Percentiles rank a stretch among this genome's conserved stretches.
phyloP scores from a whole-genome alignment of 495 filamentous ascomycete genomes.

The Trichoderma parareesei region DNA sequence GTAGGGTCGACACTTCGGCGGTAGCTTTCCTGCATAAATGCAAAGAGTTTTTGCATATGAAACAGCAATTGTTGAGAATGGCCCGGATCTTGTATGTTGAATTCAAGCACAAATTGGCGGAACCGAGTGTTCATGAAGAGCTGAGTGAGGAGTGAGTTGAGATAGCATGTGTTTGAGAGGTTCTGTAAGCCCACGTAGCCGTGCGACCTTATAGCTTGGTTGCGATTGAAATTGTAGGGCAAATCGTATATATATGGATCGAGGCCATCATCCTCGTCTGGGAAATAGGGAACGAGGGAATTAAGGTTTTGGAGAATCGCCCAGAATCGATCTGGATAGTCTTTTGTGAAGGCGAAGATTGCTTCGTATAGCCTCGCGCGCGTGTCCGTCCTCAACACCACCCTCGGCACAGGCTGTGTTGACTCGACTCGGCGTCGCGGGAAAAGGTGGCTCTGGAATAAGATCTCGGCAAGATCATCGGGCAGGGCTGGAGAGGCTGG shows the following conservation, averaged over 20 bases:
- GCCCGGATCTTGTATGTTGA: conserved; percentile 42
- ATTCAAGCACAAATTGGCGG: conserved; percentile 70
- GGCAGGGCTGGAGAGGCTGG: conserved; percentile 37
- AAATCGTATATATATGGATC: conserved; percentile 44
- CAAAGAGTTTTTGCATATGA: conserved; percentile 76
- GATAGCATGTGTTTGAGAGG: conserved; percentile 92
- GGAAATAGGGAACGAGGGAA: conserved; percentile 34
- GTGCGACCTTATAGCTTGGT: conserved; percentile 58
- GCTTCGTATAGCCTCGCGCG: conserved; percentile 58
- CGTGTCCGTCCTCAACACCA: conserved; percentile 46
- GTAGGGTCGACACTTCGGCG: conserved; percentile 63
- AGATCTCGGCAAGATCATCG: conserved; percentile 41
- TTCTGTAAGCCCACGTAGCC: conserved; percentile 83
- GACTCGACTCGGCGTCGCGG: conserved; percentile 43
- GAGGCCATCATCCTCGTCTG: conserved; percentile 24
- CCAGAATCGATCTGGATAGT: conserved; percentile 40
- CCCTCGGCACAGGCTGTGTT: conserved; percentile 21
- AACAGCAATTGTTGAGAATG: conserved; percentile 59
- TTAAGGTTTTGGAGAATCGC: conserved; percentile 45
- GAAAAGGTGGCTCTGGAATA: conserved; percentile 66
- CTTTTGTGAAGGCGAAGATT: conserved; percentile 49
- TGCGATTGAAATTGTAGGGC: conserved; percentile 52
- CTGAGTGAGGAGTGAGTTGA: conserved; percentile 92
- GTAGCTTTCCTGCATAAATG: conserved; percentile 73
- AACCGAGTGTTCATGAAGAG: conserved; percentile 95